phyloP scores from a whole-genome alignment of 2,329 filamentous ascomycete species.

The Penicillium sp. region DNA sequence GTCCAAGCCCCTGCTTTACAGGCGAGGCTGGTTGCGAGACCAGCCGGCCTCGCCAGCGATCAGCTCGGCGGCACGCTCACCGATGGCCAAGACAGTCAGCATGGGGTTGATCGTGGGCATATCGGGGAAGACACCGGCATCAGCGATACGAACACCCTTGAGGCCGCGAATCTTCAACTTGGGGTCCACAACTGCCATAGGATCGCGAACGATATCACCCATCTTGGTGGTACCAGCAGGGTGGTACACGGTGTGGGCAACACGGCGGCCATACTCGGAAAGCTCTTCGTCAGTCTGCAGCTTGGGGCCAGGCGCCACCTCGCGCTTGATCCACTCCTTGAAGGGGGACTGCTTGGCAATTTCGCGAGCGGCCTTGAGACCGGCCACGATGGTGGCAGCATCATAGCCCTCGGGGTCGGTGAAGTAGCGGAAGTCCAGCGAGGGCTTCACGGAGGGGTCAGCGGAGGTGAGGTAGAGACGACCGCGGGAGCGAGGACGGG shows the following conservation, averaged over 20 bases:
- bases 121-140: conserved; percentile 82
- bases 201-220: conserved; percentile 67
- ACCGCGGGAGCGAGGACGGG: conserved; percentile 73
- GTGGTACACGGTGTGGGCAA: conserved; percentile 86
- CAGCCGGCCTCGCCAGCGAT: conserved; percentile 70
- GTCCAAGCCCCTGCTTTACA: conserved; percentile 39
- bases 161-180: conserved; percentile 69
- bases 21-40: conserved; percentile 54
- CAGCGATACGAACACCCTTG: conserved; percentile 71
- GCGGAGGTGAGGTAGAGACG: conserved; percentile 71
- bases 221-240: conserved; percentile 87
- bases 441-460: conserved; percentile 73
- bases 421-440: conserved; percentile 86
- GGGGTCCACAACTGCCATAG: conserved; percentile 74
- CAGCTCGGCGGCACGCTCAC: conserved; percentile 79
- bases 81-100: conserved; percentile 80
- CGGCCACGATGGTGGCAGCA: conserved; percentile 73
- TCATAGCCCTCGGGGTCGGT: conserved; percentile 83
- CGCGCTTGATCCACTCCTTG: conserved; percentile 75
- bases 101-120: conserved; percentile 87
- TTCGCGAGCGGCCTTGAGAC: conserved; percentile 71
- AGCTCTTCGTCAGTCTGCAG: conserved; percentile 75
- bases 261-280: conserved; percentile 73
- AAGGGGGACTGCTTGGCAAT: conserved; percentile 73
- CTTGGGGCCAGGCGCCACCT: conserved; percentile 72